Conservation (phyloP, 2,329 filamentous ascomycete genomes). For the Clarireedia paspali region DNA sequence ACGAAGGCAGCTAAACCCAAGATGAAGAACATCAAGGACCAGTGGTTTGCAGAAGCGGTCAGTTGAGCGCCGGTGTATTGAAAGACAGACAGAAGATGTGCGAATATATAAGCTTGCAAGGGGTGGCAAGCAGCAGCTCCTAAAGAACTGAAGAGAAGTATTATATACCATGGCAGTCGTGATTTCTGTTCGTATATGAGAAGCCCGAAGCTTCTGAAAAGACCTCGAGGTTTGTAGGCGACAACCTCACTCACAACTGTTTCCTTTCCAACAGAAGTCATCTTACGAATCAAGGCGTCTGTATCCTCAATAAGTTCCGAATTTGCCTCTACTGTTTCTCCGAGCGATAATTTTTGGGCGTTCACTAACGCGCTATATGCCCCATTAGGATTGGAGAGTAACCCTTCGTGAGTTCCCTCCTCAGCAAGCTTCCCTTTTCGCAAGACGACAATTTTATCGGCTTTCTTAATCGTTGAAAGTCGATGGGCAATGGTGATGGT, state of each 20-base stretch:
- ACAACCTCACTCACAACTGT: constrained; percentile 15
- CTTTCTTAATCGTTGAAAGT: constrained; percentile 74
- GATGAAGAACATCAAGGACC: constrained; percentile 43
- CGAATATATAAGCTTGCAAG: constrained; percentile 30
- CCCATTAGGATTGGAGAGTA: constrained; percentile 51
- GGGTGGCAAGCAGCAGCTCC: constrained; percentile 30
- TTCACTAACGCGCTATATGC: constrained; percentile 62
- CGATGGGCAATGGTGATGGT: constrained; percentile 92
- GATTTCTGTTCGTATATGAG: constrained; percentile 49
- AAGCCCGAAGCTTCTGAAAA: constrained; percentile 43
- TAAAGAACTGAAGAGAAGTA: constrained; percentile 39
- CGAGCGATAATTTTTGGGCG: constrained; percentile 39
- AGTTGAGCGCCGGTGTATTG: constrained; percentile 15
- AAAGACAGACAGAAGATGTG: constrained; percentile 28
- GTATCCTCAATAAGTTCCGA: constrained; percentile 19
- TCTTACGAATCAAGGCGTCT: constrained; percentile 16
- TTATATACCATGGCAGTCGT: constrained; percentile 41
- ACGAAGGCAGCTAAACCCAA: constrained; percentile 34
- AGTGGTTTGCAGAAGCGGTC: constrained; percentile 33
- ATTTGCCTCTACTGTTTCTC: constrained; percentile 22
- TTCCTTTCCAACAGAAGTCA: constrained; percentile 21
- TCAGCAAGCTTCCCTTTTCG: constrained; percentile 66
- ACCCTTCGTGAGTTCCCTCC: constrained; percentile 65
- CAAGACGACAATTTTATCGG: constrained; percentile 71
- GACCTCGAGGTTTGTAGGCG: constrained; percentile 32